Evolutionary conservation across 2,329 filamentous ascomycete genomes (phyloP), one percentile per base, ranked within the genome.

Genomic region (Pochonia chlamydosporia): DNA sequence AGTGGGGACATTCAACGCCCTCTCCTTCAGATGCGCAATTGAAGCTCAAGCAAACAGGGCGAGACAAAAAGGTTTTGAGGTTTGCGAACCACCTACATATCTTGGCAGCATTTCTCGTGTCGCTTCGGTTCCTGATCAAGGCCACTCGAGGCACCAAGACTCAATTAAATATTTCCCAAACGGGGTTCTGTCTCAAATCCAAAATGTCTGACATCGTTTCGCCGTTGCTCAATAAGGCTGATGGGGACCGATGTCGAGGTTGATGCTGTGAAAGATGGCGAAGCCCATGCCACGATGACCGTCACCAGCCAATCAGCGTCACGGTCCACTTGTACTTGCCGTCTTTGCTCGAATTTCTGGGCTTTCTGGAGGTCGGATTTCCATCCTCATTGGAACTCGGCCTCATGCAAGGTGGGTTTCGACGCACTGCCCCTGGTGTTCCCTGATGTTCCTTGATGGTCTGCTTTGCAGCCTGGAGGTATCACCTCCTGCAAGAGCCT

Each of bases 291-390:
- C 56, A 62, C 54, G 59, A 46, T 47, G 59, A 56, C 49, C 60
- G 47, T 50, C 64, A 65, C 56, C 57, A 59, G 51, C 57, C 49
- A 59, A 59, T 59, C 55, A 59, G 47, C 48, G 45, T 30, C 21
- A 3, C 31, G 28, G 13, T 37, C 28, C 42, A 26, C 24, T 4
- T 18, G 21, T 18, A 37, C 21, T 23, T 16, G 35, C 35, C 35
- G 33, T 39, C 16, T 39, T 23, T 39, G 18, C 31, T 21, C 26
- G 26, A 28, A 20, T 21, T 43, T 13, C 33, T 28, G 26, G 26
- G 26, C 26, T 7, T 25, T 9, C 20, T 40, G 26, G 41, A 33
- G 41, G 41, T 43, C 41, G 23, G 20, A 14, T 5, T 10, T 5
- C 21, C 25, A 14, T 39, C 23, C 44, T 39, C 39, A 48, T 48